These are phyloP conservation scores for Xylaria cubensis DNA, from an alignment of 495 filamentous ascomycete species.

Conservation along the genomic window DNA sequence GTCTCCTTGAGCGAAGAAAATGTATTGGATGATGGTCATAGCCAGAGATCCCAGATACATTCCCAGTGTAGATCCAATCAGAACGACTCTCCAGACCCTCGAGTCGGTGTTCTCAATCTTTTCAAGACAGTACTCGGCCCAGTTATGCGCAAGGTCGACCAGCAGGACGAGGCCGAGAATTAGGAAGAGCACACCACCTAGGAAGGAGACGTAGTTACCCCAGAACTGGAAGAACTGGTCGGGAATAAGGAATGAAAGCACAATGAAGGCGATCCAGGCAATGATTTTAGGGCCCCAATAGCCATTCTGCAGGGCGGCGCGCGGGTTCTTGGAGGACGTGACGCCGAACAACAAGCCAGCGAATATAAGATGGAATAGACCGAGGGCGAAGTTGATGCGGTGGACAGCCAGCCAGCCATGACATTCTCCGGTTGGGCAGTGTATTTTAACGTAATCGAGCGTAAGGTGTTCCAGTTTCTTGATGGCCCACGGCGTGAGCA, in stretches of 20 bases:
- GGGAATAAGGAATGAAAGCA: slow-evolving; percentile 93
- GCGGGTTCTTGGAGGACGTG: slow-evolving; percentile 81
- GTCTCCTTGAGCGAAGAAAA: slow-evolving; percentile 85
- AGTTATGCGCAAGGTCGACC: slow-evolving; percentile 95
- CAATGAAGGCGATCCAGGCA: slow-evolving; percentile 83
- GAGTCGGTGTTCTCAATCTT: slow-evolving; percentile 94
- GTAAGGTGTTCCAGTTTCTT: slow-evolving; percentile 91
- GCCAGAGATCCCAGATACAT: slow-evolving; percentile 91
- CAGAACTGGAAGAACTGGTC: slow-evolving; percentile 94
- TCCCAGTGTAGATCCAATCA: slow-evolving; percentile 89
- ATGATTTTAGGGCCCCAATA: slow-evolving; percentile 82
- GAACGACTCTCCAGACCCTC: slow-evolving; percentile 77
- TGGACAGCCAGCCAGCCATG: slow-evolving; percentile 96
- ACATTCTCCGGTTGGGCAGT: slow-evolving; percentile 88
- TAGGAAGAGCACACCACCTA: slow-evolving; percentile 92
- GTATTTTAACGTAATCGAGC: slow-evolving; percentile 93
- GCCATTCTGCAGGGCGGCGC: slow-evolving; percentile 91
- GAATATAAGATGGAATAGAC: slow-evolving; percentile 88
- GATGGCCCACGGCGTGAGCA: slow-evolving; percentile 98
- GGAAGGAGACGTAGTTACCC: slow-evolving; percentile 90
- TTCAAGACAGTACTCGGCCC: slow-evolving; percentile 93
- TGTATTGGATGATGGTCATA: slow-evolving; percentile 96
- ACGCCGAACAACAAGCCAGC: slow-evolving; percentile 87
- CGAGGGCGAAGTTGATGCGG: slow-evolving; percentile 95
- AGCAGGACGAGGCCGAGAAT: slow-evolving; percentile 90